A percentile compares a stretch with the other conserved stretches of the same genome.
phyloP scores from a whole-genome alignment of 2,329 filamentous ascomycete species.

The Fusarium robinianum region DNA sequence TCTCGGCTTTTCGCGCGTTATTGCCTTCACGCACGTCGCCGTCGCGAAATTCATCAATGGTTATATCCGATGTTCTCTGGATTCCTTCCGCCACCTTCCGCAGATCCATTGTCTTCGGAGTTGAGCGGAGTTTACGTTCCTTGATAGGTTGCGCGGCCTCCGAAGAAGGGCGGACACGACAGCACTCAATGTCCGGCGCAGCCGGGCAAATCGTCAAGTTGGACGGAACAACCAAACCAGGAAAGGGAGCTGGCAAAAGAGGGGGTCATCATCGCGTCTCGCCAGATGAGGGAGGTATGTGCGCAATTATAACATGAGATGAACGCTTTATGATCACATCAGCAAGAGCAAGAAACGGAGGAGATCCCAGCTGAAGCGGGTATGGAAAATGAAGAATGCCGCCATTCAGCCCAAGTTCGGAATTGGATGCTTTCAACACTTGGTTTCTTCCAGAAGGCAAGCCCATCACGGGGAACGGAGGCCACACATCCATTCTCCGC shows the following conservation, averaged over 20 bases:
- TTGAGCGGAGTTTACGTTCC: slow-evolving; percentile 1
- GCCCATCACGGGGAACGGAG: no score
- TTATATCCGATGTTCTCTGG: no score
- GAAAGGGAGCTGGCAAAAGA: not conserved
- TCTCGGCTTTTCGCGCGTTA: no score
- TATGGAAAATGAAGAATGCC: slow-evolving; percentile 15
- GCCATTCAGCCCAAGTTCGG: slow-evolving; percentile 10
- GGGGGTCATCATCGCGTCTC: not conserved
- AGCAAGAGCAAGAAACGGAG: slow-evolving; percentile 20
- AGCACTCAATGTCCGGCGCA: slow-evolving; percentile 6
- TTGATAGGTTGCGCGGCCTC: not conserved
- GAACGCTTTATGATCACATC: slow-evolving; percentile 24
- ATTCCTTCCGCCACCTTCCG: no score
- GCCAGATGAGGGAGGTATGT: not conserved
- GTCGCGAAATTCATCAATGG: no score
- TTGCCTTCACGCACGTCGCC: no score
- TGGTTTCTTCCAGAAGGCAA: no score
- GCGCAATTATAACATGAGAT: not conserved
- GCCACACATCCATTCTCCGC: no score
- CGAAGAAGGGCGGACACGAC: not conserved
- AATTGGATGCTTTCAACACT: slow-evolving; percentile 2
- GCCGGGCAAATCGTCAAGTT: slow-evolving; percentile 20
- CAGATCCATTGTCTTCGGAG: no score
- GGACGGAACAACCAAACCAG: no score
- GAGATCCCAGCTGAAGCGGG: slow-evolving; percentile 20